Base-by-base conservation (phyloP, 441 rosid genomes). In the Macaranga tanarius region DNA sequence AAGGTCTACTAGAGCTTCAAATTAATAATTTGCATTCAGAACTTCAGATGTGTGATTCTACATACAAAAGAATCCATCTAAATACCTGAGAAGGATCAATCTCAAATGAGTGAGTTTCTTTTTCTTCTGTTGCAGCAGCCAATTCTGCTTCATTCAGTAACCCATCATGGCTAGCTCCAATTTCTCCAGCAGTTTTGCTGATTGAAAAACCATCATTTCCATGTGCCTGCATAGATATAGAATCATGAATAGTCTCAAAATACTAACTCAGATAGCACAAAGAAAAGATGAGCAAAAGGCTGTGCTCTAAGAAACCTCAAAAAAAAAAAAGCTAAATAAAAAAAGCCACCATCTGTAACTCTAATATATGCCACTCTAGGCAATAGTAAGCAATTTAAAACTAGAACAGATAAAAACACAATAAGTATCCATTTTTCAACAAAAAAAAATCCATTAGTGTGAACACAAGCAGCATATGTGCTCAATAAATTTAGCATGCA, bases 101-200 rank as follows among this genome's bases (percentile, higher is more conserved):
- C 80, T 95, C 97, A 85, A 91, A 91, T 22, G 96, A 84, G 76
- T 89, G 97, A 54, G 97, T 91, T 84, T 93, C 95, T 81, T 89
- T 95, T 54, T 93, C 97, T 85, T 95, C 96, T 48, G 94, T 89
- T 38, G 85, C 96, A 77, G 97, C 96, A 45, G 99, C 97, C 83
- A 90, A 78, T 74, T 90, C 92, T 79, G 95, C 92, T 83, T 83
- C 93, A 77, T 86, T 87, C 69, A 95, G 86, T 79, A 95, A 83
- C 79, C 82, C 96, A 71, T 83, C 90, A 73, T 87, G 96, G 73
- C 82, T 79, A 61, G 83, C 77, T 70, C 71, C 88, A 71, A 85
- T 79, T 84, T 91, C 99, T 81, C 96, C 97, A 0, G 86, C 84
- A 67, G 94, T 77, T 85, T 85, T 93, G 78, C 91, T 86, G 47